A percentile compares a stretch with the other conserved stretches of the same genome.
phyloP scores from a whole-genome alignment of 2,329 filamentous ascomycete genomes.

The Myriosclerotinia duriaeana region DNA sequence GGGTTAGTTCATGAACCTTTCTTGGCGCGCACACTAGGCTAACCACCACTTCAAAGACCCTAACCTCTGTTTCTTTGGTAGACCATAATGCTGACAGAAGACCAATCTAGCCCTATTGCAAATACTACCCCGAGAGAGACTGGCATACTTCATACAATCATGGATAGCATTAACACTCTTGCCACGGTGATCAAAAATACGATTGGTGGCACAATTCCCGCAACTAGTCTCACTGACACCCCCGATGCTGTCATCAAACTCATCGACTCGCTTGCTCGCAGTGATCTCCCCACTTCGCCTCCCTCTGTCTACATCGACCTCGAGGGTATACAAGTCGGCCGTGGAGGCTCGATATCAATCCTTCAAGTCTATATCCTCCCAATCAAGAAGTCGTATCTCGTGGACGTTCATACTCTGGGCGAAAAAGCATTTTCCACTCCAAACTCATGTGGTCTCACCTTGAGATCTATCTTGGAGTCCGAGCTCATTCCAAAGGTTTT shows the following conservation, averaged over 20 bases:
- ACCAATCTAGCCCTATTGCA: background rate
- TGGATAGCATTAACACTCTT: background rate
- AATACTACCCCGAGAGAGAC: background rate
- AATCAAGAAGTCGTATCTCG: slow-evolving; percentile 40
- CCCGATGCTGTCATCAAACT: slow-evolving; percentile 11
- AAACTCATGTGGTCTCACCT: slow-evolving; percentile 31
- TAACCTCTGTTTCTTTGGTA: background rate
- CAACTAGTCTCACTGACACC: slow-evolving; percentile 13
- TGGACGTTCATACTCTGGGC: slow-evolving; percentile 46
- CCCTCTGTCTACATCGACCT: slow-evolving; percentile 47
- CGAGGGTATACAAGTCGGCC: slow-evolving; percentile 46
- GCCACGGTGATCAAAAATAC: background rate
- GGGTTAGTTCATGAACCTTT: background rate
- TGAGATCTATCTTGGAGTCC: slow-evolving; percentile 49
- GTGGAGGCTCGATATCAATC: slow-evolving; percentile 46
- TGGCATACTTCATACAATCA: background rate
- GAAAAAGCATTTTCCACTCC: slow-evolving; percentile 41
- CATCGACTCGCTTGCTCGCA: slow-evolving; percentile 11
- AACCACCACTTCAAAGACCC: background rate
- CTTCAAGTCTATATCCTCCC: slow-evolving; percentile 42
- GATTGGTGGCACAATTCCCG: background rate
- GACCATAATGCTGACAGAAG: background rate
- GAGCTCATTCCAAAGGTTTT: slow-evolving; percentile 50
- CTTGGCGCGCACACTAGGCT: background rate
- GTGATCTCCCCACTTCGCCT: slow-evolving; percentile 31